Conservation (phyloP, 2,329 filamentous ascomycete genomes). For the Fonsecaea erecta region DNA sequence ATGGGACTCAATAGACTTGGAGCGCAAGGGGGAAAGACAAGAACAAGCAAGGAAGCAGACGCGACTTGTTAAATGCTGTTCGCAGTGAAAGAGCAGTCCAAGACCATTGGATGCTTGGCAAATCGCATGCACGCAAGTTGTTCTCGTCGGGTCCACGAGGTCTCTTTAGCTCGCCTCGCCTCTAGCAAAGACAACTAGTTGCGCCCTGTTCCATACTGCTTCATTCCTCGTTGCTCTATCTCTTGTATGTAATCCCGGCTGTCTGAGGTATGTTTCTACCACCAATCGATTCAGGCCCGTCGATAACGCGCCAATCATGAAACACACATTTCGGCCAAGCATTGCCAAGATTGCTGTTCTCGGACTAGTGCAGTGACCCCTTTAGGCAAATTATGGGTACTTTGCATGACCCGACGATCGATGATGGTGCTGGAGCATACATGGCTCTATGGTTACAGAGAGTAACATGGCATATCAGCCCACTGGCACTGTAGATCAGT, state of each 20-base stretch:
- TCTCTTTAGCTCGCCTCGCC: not conserved
- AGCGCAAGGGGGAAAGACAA: not conserved
- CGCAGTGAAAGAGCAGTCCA: not conserved
- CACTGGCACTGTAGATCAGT: not conserved
- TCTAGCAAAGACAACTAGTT: not conserved
- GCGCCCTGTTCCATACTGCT: not conserved
- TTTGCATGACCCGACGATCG: not conserved
- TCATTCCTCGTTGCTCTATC: not conserved
- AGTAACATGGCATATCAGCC: not conserved
- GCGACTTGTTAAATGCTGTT: not conserved
- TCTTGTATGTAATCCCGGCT: not conserved
- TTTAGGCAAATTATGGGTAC: not conserved
- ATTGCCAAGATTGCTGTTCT: not conserved
- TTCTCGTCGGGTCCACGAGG: not conserved
- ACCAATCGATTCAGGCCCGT: not conserved
- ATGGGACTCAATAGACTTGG: not conserved
- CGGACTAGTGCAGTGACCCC: not conserved
- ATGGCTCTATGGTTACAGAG: not conserved
- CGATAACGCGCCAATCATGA: not conserved
- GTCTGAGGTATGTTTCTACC: not conserved
- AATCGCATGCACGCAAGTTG: not conserved
- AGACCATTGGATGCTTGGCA: not conserved
- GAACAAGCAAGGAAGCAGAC: not conserved
- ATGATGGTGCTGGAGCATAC: not conserved
- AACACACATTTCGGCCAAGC: not conserved